Base-by-base conservation (phyloP, 148 eudicot species). In the Dysphania ambrosioides region DNA sequence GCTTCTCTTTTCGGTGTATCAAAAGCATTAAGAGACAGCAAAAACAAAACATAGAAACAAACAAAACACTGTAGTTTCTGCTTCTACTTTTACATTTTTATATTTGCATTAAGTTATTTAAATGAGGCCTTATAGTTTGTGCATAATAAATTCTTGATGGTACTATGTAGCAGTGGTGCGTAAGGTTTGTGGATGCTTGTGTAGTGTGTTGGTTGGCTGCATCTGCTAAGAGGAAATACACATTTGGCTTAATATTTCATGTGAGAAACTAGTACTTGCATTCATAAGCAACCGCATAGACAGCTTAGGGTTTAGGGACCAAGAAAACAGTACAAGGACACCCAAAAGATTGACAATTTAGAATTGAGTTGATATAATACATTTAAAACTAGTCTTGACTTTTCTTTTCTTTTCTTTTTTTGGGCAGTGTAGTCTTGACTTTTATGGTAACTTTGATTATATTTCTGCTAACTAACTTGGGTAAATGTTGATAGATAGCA, bases 1-100 rank as follows among this genome's bases (percentile, higher is more conserved):
- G 78, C 56, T 75, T 57, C 65, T 67, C 77, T 74, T 66, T 66
- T 66, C 62, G 59, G 56, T 73, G 76, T 30, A 62, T 24, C 27
- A 56, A 4, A 12, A 2, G 6, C 34, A 59, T 5, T 29, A 30
- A 31, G 10, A 18, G 41, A 32, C 67, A 44, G 53, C 34, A 68
- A 30, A 69, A 29, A 19, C 12, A 21, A 42, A 66, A 66, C 15
- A 35, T 35, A 60, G 38, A 66, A 34, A 29, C 40, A 55, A 36
- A 53, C 47, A 27, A 75, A 53, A 3, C 5, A 66, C 30, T 66
- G 70, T 34, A 21, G 53, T 44, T 73, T 60, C 5, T 58, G 32
- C 75, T 35, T 41, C 31, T 44, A 47, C 4, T 8, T 32, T n/a
- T 27, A 11, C 35, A 9, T 44, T 6, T 36, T 18, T 6, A n/a